Conservation (phyloP, 2,329 filamentous ascomycete species). For the Trichoderma afroharzianum region DNA sequence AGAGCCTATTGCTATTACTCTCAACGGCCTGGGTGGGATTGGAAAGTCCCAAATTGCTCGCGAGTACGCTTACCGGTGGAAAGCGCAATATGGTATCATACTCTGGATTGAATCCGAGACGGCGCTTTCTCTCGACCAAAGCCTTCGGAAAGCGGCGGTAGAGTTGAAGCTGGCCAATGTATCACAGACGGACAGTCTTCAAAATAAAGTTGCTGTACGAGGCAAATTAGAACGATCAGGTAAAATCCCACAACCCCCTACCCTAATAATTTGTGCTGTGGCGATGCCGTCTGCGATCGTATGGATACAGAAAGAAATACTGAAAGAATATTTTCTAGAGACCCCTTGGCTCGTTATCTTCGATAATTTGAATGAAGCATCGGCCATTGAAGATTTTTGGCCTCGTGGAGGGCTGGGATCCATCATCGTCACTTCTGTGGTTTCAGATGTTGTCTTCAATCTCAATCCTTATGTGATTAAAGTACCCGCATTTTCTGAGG, state of each 20-base stretch:
- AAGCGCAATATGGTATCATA: background rate
- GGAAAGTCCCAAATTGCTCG: background rate
- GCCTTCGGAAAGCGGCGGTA: background rate
- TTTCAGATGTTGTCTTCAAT: too few relatives aligned
- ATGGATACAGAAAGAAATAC: background rate
- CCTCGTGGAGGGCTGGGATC: too few relatives aligned
- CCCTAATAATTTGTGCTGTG: too few relatives aligned
- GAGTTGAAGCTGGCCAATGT: background rate
- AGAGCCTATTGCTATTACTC: background rate
- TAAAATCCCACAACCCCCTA: background rate
- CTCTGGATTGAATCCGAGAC: background rate
- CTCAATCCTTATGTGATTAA: too few relatives aligned
- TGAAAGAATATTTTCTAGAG: background rate
- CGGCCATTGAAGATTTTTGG: too few relatives aligned
- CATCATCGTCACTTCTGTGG: too few relatives aligned
- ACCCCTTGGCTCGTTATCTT: background rate
- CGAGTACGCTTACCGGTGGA: background rate
- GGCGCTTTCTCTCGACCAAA: background rate
- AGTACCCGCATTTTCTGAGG: too few relatives aligned
- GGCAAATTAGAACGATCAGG: background rate
- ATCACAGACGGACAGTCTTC: background rate
- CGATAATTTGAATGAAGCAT: too few relatives aligned
- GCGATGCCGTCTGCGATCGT: too few relatives aligned
- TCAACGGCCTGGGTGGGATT: background rate
- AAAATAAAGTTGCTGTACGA: background rate